phyloP scores from a whole-genome alignment of 441 rosid genomes.

The Rhodomyrtus psidioides region DNA sequence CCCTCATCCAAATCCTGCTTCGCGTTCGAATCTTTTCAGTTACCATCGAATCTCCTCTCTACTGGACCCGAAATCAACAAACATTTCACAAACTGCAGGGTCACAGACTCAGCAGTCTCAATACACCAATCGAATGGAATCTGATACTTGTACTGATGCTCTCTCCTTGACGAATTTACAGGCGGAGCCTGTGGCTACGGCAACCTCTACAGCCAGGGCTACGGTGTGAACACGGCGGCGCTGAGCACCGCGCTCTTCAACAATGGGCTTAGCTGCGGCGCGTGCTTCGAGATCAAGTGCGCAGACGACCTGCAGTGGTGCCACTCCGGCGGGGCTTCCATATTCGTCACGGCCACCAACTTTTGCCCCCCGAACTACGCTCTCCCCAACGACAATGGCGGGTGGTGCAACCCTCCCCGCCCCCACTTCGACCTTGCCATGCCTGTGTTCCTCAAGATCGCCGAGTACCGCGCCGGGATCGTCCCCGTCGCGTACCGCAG shows the following conservation, averaged over 20 bases:
- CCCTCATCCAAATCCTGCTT: neutral
- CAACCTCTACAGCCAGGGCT: conserved; percentile 61
- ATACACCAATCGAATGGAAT: neutral
- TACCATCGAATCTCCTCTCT: neutral
- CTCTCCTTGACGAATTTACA: neutral
- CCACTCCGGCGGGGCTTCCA: conserved; percentile 58
- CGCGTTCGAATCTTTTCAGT: neutral
- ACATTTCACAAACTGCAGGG: neutral
- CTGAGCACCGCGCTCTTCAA: conserved; percentile 63
- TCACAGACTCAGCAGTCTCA: neutral
- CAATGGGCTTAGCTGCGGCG: conserved; percentile 60
- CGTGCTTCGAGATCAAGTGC: conserved; percentile 68
- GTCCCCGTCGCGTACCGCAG: conserved; percentile 56
- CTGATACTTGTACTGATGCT: neutral
- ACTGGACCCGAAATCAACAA: neutral
- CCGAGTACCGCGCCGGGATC: conserved; percentile 56
- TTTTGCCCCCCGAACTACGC: conserved; percentile 70
- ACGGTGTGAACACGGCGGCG: conserved; percentile 67
- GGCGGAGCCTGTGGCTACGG: conserved; percentile 79
- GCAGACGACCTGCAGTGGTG: conserved; percentile 49
- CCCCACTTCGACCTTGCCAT: conserved; percentile 62
- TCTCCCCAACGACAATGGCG: conserved; percentile 51
- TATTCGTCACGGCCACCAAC: conserved; percentile 54
- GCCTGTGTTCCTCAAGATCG: conserved; percentile 63
- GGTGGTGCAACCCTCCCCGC: conserved; percentile 66